Percentiles rank a stretch among this genome's conserved stretches.
Evolutionary conservation across 768 basidiomycete species (phyloP).

Genomic region (Naematelia aurantialba): DNA sequence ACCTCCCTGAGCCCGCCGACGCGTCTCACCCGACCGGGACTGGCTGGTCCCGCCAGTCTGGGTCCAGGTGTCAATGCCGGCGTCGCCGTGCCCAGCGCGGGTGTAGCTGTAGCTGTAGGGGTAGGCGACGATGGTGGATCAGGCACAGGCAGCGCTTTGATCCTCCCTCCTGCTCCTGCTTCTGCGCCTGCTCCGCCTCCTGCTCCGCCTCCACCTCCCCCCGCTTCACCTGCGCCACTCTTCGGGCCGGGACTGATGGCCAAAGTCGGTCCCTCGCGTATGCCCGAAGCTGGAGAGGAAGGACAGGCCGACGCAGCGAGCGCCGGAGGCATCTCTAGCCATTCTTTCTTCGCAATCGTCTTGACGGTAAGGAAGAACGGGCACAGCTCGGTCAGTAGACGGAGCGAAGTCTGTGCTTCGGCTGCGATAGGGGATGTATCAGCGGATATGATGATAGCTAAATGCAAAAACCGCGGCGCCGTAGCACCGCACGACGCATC

Average conservation of each 20-base stretch:
- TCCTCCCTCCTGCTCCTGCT: too few relatives aligned
- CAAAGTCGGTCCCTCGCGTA: background rate
- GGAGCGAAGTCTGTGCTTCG: conserved; percentile 47
- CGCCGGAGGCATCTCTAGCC: conserved; percentile 48
- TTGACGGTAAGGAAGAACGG: conserved; percentile 47
- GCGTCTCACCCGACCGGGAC: conserved; percentile 40
- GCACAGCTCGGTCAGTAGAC: conserved; percentile 46
- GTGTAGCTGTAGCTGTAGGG: background rate
- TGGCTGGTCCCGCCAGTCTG: conserved; percentile 37
- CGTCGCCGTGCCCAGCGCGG: background rate
- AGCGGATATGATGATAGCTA: too few relatives aligned
- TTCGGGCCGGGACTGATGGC: background rate
- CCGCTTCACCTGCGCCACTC: background rate
- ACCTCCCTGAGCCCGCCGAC: conserved; percentile 47
- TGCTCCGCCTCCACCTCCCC: background rate
- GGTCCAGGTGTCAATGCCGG: background rate
- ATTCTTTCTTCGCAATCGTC: conserved; percentile 38
- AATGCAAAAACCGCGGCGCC: too few relatives aligned
- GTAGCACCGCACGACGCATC: too few relatives aligned
- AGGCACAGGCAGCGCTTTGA: too few relatives aligned
- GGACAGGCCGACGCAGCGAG: conserved; percentile 1
- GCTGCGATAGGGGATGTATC: conserved; percentile 22
- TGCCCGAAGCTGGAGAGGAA: background rate
- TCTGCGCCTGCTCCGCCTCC: too few relatives aligned
- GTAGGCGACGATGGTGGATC: conserved; percentile 2